Conservation (phyloP, 2,329 filamentous ascomycete genomes). For the Arthrobotrys musiformis region DNA sequence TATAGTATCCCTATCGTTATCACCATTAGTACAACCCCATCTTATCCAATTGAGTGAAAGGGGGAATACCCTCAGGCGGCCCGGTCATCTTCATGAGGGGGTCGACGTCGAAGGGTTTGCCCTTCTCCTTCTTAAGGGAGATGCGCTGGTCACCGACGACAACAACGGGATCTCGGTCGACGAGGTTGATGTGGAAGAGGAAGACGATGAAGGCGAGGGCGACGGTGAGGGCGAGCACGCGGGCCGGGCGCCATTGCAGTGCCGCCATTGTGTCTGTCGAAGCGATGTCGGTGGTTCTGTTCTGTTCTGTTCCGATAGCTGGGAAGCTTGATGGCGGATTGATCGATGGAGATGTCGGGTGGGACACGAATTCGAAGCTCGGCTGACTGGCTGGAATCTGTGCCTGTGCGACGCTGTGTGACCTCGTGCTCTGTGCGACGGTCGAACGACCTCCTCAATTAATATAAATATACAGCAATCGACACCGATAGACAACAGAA, state of each 20-base stretch:
- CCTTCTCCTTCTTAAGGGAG: constrained; percentile 51
- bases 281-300: not conserved
- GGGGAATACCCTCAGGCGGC: constrained; percentile 29
- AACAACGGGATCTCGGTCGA: constrained; percentile 41
- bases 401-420: too few species aligned
- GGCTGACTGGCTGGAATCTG: too few species aligned
- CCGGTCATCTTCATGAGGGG: constrained; percentile 48
- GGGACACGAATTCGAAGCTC: too few species aligned
- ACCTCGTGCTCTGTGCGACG: too few species aligned
- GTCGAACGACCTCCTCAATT: too few species aligned
- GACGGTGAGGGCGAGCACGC: constrained; percentile 15
- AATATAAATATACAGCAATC: too few species aligned
- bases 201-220: constrained; percentile 7
- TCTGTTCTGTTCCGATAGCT: too few species aligned
- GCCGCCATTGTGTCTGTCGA: constrained; percentile 16
- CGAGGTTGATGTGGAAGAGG: not conserved
- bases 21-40: constrained; percentile 6
- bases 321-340: too few species aligned
- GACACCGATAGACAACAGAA: too few species aligned
- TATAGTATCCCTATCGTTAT: constrained; percentile 56
- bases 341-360: too few species aligned
- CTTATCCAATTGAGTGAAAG: not conserved
- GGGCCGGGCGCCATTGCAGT: constrained; percentile 33
- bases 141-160: constrained; percentile 37
- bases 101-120: constrained; percentile 47